Conservation (phyloP, 1,284 basidiomycete genomes). For the Xerocomus cyaneibrunnescens region DNA sequence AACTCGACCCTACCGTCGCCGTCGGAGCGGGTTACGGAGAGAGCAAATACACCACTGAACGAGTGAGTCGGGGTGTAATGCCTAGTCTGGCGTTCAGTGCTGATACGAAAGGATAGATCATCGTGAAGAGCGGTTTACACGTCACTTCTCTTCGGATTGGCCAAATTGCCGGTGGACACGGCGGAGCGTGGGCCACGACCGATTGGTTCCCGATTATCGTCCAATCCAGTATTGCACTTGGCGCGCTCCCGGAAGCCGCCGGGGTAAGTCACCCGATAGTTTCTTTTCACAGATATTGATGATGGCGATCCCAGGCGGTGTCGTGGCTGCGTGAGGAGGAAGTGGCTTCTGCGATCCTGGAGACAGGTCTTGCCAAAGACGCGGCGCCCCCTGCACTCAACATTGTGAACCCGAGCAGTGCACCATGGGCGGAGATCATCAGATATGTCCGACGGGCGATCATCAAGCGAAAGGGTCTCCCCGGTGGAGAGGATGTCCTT, state of each 20-base stretch:
- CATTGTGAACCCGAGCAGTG: conserved; percentile 25
- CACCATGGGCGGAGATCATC: conserved; percentile 20
- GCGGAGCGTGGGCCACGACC: conserved; percentile 30
- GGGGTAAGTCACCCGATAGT: conserved; percentile 24
- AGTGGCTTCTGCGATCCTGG: conserved; percentile 20
- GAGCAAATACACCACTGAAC: conserved; percentile 37
- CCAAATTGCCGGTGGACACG: conserved; percentile 30
- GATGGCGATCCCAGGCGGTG: conserved; percentile 12
- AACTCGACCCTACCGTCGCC: conserved; percentile 23
- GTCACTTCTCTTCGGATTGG: conserved; percentile 32
- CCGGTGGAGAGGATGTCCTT: conserved; percentile 1
- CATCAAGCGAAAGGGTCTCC: conserved; percentile 5
- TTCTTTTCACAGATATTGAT: not conserved
- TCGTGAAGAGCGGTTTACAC: conserved; percentile 24
- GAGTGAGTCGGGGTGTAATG: conserved; percentile 21
- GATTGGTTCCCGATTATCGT: conserved; percentile 36
- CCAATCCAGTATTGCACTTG: conserved; percentile 30
- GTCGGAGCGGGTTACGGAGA: conserved; percentile 37
- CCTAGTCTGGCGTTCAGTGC: no score
- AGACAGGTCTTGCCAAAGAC: conserved; percentile 9
- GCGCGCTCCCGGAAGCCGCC: conserved; percentile 28
- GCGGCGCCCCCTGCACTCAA: conserved; percentile 21
- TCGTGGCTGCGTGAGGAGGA: conserved; percentile 27
- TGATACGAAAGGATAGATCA: conserved; percentile 15
- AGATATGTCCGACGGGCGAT: conserved; percentile 12